Conservation (phyloP, 257 asterid species). For the Lycium ferocissimum region DNA sequence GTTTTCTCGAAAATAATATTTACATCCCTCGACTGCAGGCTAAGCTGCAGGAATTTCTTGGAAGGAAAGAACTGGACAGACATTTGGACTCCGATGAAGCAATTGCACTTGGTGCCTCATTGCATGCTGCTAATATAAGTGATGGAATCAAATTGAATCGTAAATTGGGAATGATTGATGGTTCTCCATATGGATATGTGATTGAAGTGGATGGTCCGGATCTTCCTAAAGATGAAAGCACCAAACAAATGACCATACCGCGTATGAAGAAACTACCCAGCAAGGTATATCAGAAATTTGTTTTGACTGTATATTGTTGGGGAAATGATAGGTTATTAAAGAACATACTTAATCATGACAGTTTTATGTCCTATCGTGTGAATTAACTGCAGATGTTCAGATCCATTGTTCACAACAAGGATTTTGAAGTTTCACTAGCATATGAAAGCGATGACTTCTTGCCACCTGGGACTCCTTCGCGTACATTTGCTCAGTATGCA, state of each 20-base stretch:
- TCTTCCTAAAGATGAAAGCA: conserved; percentile 78
- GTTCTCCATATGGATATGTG: conserved; percentile 85
- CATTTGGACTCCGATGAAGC: conserved; percentile 99
- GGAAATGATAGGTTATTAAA: not conserved
- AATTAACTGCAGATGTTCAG: conserved; percentile 77
- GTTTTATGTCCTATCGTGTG: conserved; percentile 26
- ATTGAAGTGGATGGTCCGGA: conserved; percentile 83
- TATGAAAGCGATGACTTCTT: conserved; percentile 78
- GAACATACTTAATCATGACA: conserved; percentile 5
- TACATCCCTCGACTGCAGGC: conserved; percentile 54
- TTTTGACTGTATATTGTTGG: conserved; percentile 11
- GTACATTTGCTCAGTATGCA: conserved; percentile 78
- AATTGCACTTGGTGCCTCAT: conserved; percentile 89
- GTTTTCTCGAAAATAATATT: conserved; percentile 24
- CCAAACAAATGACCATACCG: conserved; percentile 86
- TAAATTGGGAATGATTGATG: conserved; percentile 97
- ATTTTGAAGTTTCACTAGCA: conserved; percentile 89
- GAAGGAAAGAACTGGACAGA: conserved; percentile 90
- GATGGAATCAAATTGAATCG: conserved; percentile 98
- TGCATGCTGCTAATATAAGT: conserved; percentile 97
- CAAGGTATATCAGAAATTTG: conserved; percentile 59
- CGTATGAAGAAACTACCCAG: conserved; percentile 95
- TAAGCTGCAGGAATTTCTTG: conserved; percentile 95
- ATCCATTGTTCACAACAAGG: conserved; percentile 81
- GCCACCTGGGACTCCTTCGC: conserved; percentile 80